phyloP scores from a whole-genome alignment of 169 alveolate genomes.

The Eimeria brunetti region DNA sequence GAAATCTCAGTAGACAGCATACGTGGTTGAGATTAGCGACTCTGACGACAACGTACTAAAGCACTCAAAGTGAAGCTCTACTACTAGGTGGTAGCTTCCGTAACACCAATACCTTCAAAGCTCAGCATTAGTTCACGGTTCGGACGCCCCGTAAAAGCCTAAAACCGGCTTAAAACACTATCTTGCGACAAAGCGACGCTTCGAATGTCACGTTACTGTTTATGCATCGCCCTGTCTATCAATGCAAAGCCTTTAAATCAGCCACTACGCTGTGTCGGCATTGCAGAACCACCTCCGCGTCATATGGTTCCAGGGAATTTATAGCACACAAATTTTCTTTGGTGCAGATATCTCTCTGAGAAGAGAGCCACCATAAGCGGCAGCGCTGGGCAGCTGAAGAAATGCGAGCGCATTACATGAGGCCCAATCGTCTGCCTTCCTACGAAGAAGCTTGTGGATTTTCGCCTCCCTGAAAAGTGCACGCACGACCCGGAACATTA shows the following conservation, averaged over 20 bases:
- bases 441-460: not conserved
- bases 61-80: not conserved
- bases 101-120: constrained; percentile 27
- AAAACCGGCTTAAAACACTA: constrained; percentile 13
- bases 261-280: constrained; percentile 31
- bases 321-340: not conserved
- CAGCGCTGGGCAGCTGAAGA: constrained; percentile 1
- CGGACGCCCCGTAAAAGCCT: constrained; percentile 19
- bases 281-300: constrained; percentile 8
- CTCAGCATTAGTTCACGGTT: constrained; percentile 26
- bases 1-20: not conserved
- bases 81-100: not conserved
- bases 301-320: not conserved
- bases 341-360: not conserved
- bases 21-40: not conserved
- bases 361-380: constrained; percentile 7
- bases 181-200: constrained; percentile 32
- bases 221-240: constrained; percentile 37
- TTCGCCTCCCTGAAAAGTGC: constrained; percentile 19
- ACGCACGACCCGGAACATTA: not conserved
- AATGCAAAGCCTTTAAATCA: constrained; percentile 22
- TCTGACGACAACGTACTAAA: not conserved
- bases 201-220: constrained; percentile 28
- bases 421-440: not conserved
- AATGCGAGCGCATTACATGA: not conserved